Conservation (phyloP, 1,284 basidiomycete species). For the Nidula niveotomentosa region DNA sequence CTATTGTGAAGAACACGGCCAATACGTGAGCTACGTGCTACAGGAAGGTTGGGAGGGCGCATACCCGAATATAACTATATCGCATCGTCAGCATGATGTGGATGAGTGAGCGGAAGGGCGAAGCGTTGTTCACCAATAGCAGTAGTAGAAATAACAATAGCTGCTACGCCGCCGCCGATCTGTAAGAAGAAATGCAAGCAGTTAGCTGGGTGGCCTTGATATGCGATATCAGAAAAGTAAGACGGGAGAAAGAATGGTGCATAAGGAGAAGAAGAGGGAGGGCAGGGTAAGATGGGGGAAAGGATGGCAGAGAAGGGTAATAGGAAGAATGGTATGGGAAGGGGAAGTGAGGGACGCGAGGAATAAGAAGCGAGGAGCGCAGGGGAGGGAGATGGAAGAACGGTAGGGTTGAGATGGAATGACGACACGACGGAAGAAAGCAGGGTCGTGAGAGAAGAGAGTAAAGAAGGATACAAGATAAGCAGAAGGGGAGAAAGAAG, state of each 20-base stretch:
- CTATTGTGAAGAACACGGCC: constrained; percentile 8
- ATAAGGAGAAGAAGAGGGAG: no score
- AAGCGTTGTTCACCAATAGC: constrained; percentile 63
- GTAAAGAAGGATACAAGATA: not conserved
- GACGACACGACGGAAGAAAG: no score
- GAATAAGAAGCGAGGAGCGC: no score
- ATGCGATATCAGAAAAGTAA: no score
- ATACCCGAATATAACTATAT: constrained; percentile 79
- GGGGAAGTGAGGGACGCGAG: no score
- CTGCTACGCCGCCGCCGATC: constrained; percentile 73
- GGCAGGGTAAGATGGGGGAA: no score
- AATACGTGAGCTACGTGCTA: not conserved
- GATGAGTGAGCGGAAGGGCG: not conserved
- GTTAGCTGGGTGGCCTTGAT: no score
- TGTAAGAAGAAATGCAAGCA: constrained; percentile 7
- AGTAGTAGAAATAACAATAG: constrained; percentile 81
- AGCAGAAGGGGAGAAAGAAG: not conserved
- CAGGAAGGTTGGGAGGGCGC: constrained; percentile 11
- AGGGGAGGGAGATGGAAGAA: no score
- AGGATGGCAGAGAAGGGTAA: no score
- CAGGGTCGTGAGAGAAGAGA: not conserved
- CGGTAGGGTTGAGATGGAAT: no score
- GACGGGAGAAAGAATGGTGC: no score
- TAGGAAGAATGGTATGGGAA: no score
- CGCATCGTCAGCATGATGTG: not conserved